Evolutionary conservation across 2,329 filamentous ascomycete genomes (phyloP).

Genomic region (Aspergillus tanneri): DNA sequence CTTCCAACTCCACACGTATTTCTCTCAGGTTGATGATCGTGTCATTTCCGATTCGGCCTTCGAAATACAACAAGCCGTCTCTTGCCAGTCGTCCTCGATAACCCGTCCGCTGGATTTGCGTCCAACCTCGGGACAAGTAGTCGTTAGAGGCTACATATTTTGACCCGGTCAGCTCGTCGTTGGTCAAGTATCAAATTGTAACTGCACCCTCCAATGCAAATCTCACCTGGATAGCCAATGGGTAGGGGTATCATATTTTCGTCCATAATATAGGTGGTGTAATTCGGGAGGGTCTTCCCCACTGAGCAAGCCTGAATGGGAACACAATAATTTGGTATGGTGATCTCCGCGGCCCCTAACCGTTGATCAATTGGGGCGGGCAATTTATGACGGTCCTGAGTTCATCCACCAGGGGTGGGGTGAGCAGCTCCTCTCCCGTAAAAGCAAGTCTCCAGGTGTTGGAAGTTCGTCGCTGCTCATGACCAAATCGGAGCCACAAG

Average conservation of each 20-base stretch:
- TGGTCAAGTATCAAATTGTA: conserved; percentile 18
- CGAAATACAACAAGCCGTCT: conserved; percentile 28
- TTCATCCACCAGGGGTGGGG: no score
- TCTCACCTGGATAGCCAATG: conserved; percentile 44
- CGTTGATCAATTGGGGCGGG: no score
- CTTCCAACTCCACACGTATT: conserved; percentile 47
- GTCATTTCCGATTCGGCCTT: conserved; percentile 28
- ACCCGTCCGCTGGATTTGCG: conserved; percentile 27
- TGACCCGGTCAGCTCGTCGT: conserved; percentile 13
- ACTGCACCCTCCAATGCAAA: conserved; percentile 38
- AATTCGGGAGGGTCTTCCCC: conserved; percentile 42
- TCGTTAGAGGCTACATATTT: conserved; percentile 19
- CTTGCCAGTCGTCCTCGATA: conserved; percentile 26
- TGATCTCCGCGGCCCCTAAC: no score
- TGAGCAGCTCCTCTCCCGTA: no score
- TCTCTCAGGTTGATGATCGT: conserved; percentile 28
- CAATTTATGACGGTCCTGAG: no score
- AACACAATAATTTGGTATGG: no score
- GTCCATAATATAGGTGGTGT: conserved; percentile 45
- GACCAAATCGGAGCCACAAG: no score
- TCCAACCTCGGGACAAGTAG: background rate
- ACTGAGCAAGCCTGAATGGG: no score
- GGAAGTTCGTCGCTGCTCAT: no score
- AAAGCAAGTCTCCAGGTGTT: no score
- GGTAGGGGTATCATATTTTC: conserved; percentile 39